Base-by-base conservation (phyloP, 257 asterid species). In the Ballota nigra region DNA sequence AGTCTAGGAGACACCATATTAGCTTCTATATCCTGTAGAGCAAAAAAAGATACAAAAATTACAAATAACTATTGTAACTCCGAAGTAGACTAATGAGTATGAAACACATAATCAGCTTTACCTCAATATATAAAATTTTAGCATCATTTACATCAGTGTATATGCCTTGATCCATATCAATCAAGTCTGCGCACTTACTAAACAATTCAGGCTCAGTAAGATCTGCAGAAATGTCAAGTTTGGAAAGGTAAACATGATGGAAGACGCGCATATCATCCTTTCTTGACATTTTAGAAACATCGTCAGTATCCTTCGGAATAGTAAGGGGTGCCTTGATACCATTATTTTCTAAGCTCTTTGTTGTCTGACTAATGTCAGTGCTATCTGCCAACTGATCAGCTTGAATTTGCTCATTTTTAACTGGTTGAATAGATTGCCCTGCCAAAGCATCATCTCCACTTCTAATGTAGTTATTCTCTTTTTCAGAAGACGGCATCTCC, bases 141-240 rank as follows among this genome's bases (percentile, higher is more conserved):
- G 86, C 77, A 67, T 80, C 87, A 51, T 84, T 84, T 20, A 53
- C 79, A 72, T 71, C 84, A 79, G 81, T 78, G 18, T 68, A 60
- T 53, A 60, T 63, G 70, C 36, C 69, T 73, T 78, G 81, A 69
- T 86, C 89, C 76, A 78, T 41, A 72, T 53, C 79, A 71, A 78
- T 68, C 71, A 89, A 71, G 78, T 75, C 83, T 19, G 84, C 26
- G 82, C 96, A 91, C 84, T 83, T 82, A 70, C 69, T 57, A 71
- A 81, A 83, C 82, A 95, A 70, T 69, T 87, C 96, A 23, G 90
- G 90, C 34, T 90, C 96, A 69, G 87, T 36, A 79, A 95, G 99
- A 69, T 88, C 98, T 1, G 80, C 84, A 60, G 99, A 95, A 61
- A 95, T 82, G 82, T 95, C 96, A 55, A 95, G 92, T 83, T 83